Percentiles rank a stretch among this genome's conserved stretches.
These are phyloP conservation scores for Erysimum cheiri DNA, from an alignment of 441 rosid genomes.

Conservation along the genomic window DNA sequence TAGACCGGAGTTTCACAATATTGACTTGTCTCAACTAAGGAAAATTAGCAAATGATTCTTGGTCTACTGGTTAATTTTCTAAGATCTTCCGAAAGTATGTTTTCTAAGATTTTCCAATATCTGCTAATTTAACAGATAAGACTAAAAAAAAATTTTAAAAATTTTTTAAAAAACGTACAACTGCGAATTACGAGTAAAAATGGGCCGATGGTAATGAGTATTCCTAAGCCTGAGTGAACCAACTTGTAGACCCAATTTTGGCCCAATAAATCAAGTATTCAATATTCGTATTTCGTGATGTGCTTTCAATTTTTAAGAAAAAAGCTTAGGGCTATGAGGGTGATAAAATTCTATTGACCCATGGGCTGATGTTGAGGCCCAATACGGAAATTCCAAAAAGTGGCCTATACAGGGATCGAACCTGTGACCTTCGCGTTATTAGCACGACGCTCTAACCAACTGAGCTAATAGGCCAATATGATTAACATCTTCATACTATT, in stretches of 20 bases:
- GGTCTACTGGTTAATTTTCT: background rate
- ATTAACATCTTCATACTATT: no score
- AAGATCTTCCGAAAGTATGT: background rate
- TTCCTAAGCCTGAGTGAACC: background rate
- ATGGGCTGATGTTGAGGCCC: constrained; percentile 14
- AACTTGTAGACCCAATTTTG: background rate
- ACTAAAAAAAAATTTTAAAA: no score
- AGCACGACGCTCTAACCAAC: constrained; percentile 94
- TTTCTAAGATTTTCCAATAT: no score
- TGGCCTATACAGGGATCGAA: constrained; percentile 76
- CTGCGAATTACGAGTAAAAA: no score
- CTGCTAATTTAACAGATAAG: no score
- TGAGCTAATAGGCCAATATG: constrained; percentile 49
- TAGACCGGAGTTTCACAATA: background rate
- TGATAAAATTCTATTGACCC: background rate
- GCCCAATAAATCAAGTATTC: background rate
- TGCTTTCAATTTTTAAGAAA: background rate
- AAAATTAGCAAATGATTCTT: background rate
- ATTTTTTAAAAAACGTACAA: no score
- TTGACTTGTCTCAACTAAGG: background rate
- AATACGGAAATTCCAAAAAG: background rate
- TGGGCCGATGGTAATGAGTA: background rate
- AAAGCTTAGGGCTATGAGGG: background rate
- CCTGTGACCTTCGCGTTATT: constrained; percentile 94
- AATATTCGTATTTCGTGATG: background rate